These are phyloP conservation scores for Fusarium subglutinans DNA, from an alignment of 2,329 filamentous ascomycete species.

Conservation along the genomic window DNA sequence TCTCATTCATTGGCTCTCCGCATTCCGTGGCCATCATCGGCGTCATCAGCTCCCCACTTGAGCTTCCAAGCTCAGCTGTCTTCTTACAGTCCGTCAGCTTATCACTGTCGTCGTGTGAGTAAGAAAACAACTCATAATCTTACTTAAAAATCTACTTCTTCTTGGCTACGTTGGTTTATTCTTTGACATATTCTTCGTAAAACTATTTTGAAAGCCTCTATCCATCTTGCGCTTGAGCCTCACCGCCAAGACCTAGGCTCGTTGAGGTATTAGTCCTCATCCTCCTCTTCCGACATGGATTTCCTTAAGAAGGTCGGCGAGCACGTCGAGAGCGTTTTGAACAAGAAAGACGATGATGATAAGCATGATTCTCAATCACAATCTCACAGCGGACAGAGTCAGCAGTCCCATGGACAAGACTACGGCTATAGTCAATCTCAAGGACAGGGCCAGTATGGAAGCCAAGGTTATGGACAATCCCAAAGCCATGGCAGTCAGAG, in stretches of 20 bases:
- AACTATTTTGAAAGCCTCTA: neutral
- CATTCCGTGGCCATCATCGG: slow-evolving; percentile 11
- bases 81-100: slow-evolving; percentile 28
- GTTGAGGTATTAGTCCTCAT: neutral
- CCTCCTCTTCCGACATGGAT: slow-evolving; percentile 33
- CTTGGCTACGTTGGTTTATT: slow-evolving; percentile 3
- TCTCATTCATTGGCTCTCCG: slow-evolving; percentile 26
- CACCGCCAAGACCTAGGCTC: neutral
- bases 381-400: slow-evolving; percentile 3
- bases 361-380: slow-evolving; percentile 55
- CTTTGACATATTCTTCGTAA: neutral
- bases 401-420: slow-evolving; percentile 8
- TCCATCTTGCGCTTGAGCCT: neutral
- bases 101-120: slow-evolving; percentile 16
- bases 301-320: slow-evolving; percentile 50
- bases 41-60: slow-evolving; percentile 26
- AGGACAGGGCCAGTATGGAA: slow-evolving; percentile 10
- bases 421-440: slow-evolving; percentile 41
- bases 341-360: slow-evolving; percentile 51
- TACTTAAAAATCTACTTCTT: slow-evolving; percentile 15
- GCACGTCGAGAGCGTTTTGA: slow-evolving; percentile 32
- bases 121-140: slow-evolving; percentile 7
- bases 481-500: neutral
- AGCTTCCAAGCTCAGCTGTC: slow-evolving; percentile 22
- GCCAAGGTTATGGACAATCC: neutral